Evolutionary conservation across 805 yeast species (phyloP).

Genomic region (Myxozyma kluyveri): DNA sequence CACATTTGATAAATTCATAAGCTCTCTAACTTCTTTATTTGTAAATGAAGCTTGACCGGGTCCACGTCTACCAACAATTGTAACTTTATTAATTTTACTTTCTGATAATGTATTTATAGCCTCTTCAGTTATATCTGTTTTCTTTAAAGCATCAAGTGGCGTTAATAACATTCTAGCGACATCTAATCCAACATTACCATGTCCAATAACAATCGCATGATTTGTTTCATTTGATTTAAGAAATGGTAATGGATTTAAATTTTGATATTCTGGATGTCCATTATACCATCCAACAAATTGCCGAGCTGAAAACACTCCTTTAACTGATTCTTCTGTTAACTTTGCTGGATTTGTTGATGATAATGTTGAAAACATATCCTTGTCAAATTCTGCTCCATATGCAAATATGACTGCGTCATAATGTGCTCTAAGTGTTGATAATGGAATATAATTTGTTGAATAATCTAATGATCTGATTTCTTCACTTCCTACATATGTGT

Average conservation of each 20-base stretch:
- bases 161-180: conserved; percentile 76
- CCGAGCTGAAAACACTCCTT: conserved; percentile 75
- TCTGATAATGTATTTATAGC: conserved; percentile 56
- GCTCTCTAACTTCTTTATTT: conserved; percentile 85
- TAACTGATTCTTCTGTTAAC: too few relatives aligned
- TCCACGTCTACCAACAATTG: conserved; percentile 83
- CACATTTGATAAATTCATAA: conserved; percentile 59
- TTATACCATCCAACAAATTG: conserved; percentile 96
- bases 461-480: neutral
- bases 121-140: conserved; percentile 67
- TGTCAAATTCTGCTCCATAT: conserved; percentile 70
- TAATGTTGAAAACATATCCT: conserved; percentile 46
- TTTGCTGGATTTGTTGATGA: conserved; percentile 36
- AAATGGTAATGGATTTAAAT: conserved; percentile 56
- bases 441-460: conserved; percentile 45
- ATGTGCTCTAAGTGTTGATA: conserved; percentile 49
- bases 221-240: conserved; percentile 42
- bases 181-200: conserved; percentile 95
- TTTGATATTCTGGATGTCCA: conserved; percentile 66
- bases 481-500: conserved; percentile 60
- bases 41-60: conserved; percentile 71
- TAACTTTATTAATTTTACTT: conserved; percentile 61
- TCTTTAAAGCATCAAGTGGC: conserved; percentile 53
- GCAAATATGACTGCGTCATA: conserved; percentile 77
- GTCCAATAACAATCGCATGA: conserved; percentile 81